Conservation (phyloP, 1,284 basidiomycete species). For the Rhizoctonia solani region DNA sequence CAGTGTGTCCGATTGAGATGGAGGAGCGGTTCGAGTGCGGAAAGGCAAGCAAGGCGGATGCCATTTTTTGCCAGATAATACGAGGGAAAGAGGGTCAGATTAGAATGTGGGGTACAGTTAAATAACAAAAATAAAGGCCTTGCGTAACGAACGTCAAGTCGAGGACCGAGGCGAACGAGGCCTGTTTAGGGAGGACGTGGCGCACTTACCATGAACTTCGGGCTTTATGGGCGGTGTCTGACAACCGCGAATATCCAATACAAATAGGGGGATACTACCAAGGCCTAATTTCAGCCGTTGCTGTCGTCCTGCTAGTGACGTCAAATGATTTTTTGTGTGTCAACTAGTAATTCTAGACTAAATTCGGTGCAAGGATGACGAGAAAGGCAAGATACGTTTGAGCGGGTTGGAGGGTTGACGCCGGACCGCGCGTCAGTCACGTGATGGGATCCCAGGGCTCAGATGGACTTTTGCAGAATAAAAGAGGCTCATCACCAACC, state of each 20-base stretch:
- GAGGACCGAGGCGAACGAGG: background rate
- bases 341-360: background rate
- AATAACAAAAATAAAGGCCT: no score
- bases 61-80: conserved; percentile 11
- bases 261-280: background rate
- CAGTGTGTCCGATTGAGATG: background rate
- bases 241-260: conserved; percentile 22
- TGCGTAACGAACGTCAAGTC: background rate
- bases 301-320: conserved; percentile 24
- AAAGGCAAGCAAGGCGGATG: conserved; percentile 19
- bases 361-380: no score
- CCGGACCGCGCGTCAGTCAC: conserved; percentile 15
- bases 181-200: conserved; percentile 8
- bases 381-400: background rate
- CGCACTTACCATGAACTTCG: conserved; percentile 27
- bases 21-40: conserved; percentile 7
- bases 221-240: conserved; percentile 5
- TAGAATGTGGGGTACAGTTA: background rate
- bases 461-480: background rate
- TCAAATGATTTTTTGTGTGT: background rate
- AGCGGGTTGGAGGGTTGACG: conserved; percentile 25
- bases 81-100: background rate
- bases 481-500: no score
- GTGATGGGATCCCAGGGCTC: background rate
- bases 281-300: conserved; percentile 3